Evolutionary conservation across 2,329 filamentous ascomycete genomes (phyloP).

Genomic region (Cadophora luteo-olivacea): DNA sequence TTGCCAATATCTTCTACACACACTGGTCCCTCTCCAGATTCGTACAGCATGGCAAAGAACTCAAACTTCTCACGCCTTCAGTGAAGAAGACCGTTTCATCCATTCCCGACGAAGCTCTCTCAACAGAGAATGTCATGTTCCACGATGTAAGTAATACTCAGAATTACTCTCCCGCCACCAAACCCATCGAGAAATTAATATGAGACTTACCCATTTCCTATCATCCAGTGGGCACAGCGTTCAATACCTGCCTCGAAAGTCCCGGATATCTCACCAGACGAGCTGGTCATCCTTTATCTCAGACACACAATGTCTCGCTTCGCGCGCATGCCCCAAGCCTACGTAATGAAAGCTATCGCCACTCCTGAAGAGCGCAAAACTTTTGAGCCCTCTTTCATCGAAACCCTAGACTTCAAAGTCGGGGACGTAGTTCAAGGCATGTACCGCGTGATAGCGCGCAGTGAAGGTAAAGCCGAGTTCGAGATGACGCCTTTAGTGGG

Average conservation of each 20-base stretch:
- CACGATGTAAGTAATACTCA: neutral
- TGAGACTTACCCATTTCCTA: neutral
- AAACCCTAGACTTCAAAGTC: neutral
- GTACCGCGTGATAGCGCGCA: conserved; percentile 9
- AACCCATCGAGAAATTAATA: neutral
- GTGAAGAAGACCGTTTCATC: neutral
- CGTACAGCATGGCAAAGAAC: neutral
- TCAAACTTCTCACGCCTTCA: neutral
- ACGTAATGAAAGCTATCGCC: neutral
- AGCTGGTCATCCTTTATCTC: neutral
- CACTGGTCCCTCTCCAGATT: conserved; percentile 9
- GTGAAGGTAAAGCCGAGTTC: conserved; percentile 11
- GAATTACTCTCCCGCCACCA: neutral
- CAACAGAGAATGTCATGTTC: conserved; percentile 3
- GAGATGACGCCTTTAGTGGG: conserved; percentile 5
- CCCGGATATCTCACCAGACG: neutral
- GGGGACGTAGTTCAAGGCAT: conserved; percentile 1
- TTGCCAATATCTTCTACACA: neutral
- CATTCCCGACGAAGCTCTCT: neutral
- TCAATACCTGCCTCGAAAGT: neutral
- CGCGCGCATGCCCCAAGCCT: neutral
- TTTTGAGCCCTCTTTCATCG: neutral
- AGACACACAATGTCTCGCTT: conserved; percentile 2
- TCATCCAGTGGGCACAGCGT: neutral
- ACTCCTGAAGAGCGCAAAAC: neutral